phyloP scores from a whole-genome alignment of 2,329 filamentous ascomycete species.

The Leptographium radiaticola region DNA sequence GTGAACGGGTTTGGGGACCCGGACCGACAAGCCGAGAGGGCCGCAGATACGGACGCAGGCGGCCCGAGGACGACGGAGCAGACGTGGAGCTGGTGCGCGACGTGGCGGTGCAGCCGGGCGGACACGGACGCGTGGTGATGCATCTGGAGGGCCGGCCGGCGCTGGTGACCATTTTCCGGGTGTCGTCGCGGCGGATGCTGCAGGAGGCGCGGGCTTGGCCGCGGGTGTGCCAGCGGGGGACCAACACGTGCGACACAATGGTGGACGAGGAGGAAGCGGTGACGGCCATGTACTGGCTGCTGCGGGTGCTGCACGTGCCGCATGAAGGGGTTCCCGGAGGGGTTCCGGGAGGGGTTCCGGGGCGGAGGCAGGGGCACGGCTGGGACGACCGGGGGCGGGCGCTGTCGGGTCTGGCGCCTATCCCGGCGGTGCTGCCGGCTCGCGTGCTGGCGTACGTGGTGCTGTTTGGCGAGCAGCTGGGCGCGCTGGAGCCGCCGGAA shows the following conservation, averaged over 20 bases:
- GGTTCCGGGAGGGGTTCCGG: neutral
- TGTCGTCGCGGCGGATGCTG: slow-evolving; percentile 17
- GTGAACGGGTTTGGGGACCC: no score
- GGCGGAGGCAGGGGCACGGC: no score
- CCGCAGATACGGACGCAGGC: no score
- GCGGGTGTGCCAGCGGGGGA: slow-evolving; percentile 4
- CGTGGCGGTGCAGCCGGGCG: neutral
- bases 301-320: slow-evolving; percentile 8
- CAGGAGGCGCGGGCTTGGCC: slow-evolving; percentile 1
- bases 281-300: slow-evolving; percentile 9
- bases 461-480: slow-evolving; percentile 8
- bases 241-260: neutral
- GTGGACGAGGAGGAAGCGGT: slow-evolving; percentile 7
- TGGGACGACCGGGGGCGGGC: neutral
- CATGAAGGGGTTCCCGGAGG: neutral
- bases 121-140: neutral
- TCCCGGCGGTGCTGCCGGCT: slow-evolving; percentile 5
- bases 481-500: neutral
- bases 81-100: neutral
- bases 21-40: no score
- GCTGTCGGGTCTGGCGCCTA: neutral
- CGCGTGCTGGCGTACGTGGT: slow-evolving; percentile 8
- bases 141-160: slow-evolving; percentile 15
- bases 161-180: slow-evolving; percentile 22
- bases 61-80: neutral